Evolutionary conservation across 768 basidiomycete species (phyloP).

Genomic region (Favolaschia claudopus): DNA sequence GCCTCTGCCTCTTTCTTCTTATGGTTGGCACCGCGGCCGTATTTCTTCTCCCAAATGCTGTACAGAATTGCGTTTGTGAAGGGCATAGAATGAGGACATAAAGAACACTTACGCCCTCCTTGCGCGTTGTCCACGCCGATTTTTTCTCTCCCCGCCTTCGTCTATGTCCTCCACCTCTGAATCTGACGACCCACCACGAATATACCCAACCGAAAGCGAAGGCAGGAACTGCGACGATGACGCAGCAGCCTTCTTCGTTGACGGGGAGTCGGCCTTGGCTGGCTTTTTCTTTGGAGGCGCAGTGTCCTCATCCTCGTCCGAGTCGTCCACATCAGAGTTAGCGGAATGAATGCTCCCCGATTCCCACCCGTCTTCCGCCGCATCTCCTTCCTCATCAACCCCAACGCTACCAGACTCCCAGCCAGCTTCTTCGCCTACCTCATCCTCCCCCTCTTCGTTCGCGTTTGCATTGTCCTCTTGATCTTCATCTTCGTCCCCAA

Average conservation of each 20-base stretch:
- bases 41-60: constrained; percentile 99
- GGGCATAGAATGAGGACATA: neutral
- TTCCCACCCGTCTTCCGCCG: constrained; percentile 57
- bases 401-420: constrained; percentile 54
- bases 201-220: constrained; percentile 86
- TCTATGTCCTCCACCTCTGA: constrained; percentile 81
- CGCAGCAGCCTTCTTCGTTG: constrained; percentile 42
- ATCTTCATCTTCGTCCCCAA: constrained; percentile 28
- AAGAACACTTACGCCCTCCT: constrained; percentile 80
- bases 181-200: constrained; percentile 78
- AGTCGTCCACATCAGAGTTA: constrained; percentile 38
- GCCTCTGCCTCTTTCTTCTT: constrained; percentile 65
- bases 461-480: constrained; percentile 10
- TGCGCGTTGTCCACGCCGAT: constrained; percentile 93
- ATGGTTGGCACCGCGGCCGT: constrained; percentile 90
- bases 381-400: constrained; percentile 39
- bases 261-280: constrained; percentile 34
- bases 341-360: constrained; percentile 52
- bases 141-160: constrained; percentile 67
- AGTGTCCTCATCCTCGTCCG: constrained; percentile 39
- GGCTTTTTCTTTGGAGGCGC: constrained; percentile 29
- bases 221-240: constrained; percentile 78
- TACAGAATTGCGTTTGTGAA: constrained; percentile 3
- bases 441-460: constrained; percentile 30
- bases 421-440: constrained; percentile 40